These are phyloP conservation scores for Pulveroboletus sp. DNA, from an alignment of 768 basidiomycete genomes.

Conservation along the genomic window DNA sequence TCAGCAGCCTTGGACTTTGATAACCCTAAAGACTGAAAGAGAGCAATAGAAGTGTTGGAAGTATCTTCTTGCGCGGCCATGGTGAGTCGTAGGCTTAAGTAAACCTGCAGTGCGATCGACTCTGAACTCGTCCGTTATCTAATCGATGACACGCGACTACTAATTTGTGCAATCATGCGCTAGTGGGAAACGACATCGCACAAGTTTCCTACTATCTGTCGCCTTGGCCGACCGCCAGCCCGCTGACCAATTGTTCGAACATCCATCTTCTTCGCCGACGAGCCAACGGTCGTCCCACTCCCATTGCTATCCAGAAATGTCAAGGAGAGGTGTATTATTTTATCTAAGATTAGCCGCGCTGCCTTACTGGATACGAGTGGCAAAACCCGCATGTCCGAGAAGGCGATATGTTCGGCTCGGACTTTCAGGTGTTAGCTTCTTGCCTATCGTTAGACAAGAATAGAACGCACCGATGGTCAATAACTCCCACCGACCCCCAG, in stretches of 20 bases:
- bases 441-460: neutral
- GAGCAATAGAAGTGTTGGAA: conserved; percentile 17
- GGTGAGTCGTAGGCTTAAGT: neutral
- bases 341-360: conserved; percentile 21
- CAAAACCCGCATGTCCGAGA: conserved; percentile 28
- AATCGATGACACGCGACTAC: conserved; percentile 9
- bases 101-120: neutral
- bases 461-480: conserved; percentile 45
- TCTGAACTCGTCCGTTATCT: conserved; percentile 13
- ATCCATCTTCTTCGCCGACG: conserved; percentile 19
- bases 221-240: conserved; percentile 22
- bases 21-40: conserved; percentile 78
- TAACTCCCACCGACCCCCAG: conserved; percentile 38
- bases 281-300: neutral
- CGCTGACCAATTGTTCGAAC: conserved; percentile 17
- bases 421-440: conserved; percentile 10
- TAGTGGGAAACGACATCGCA: conserved; percentile 24
- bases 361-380: conserved; percentile 17
- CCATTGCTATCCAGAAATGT: conserved; percentile 20
- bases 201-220: conserved; percentile 18
- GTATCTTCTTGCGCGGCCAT: conserved; percentile 17
- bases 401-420: conserved; percentile 22
- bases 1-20: conserved; percentile 74
- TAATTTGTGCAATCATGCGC: neutral
- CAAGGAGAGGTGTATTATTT: conserved; percentile 18